These are phyloP conservation scores for Lentinula raphanica DNA, from an alignment of 768 basidiomycete species.

Conservation along the genomic window DNA sequence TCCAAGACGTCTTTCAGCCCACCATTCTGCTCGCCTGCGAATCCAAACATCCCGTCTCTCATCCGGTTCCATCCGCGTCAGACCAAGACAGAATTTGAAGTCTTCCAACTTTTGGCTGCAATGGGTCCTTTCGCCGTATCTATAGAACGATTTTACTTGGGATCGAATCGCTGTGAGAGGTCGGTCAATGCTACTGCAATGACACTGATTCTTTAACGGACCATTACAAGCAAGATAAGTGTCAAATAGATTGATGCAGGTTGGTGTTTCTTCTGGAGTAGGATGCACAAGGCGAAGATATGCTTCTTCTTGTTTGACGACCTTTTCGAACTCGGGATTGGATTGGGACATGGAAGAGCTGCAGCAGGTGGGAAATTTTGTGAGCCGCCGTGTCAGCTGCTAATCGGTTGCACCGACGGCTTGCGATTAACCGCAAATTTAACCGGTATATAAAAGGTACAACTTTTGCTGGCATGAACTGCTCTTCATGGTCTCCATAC, in stretches of 20 bases:
- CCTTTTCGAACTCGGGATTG: conserved; percentile 46
- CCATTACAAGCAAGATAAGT: conserved; percentile 69
- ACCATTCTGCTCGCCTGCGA: conserved; percentile 85
- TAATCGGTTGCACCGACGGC: not conserved
- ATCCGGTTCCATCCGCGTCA: conserved; percentile 74
- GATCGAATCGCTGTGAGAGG: conserved; percentile 57
- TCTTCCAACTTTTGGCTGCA: conserved; percentile 81
- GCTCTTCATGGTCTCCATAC: conserved; percentile 23
- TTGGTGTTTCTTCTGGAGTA: conserved; percentile 72
- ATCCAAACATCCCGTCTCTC: conserved; percentile 83
- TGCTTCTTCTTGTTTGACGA: conserved; percentile 62
- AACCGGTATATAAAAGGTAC: not conserved
- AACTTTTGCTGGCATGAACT: not conserved
- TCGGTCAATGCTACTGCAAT: not conserved
- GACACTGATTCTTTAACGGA: conserved; percentile 19
- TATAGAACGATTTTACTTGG: conserved; percentile 82
- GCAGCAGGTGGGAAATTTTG: not conserved
- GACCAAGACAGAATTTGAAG: conserved; percentile 91
- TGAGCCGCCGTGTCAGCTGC: not conserved
- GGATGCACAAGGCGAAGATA: conserved; percentile 66
- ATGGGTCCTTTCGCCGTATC: conserved; percentile 66
- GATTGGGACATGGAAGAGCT: conserved; percentile 20
- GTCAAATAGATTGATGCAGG: conserved; percentile 74
- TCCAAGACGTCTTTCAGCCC: conserved; percentile 70
- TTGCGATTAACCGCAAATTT: not conserved